Conservation (phyloP, 805 yeast genomes). For the Dipodascopsis tothii region DNA sequence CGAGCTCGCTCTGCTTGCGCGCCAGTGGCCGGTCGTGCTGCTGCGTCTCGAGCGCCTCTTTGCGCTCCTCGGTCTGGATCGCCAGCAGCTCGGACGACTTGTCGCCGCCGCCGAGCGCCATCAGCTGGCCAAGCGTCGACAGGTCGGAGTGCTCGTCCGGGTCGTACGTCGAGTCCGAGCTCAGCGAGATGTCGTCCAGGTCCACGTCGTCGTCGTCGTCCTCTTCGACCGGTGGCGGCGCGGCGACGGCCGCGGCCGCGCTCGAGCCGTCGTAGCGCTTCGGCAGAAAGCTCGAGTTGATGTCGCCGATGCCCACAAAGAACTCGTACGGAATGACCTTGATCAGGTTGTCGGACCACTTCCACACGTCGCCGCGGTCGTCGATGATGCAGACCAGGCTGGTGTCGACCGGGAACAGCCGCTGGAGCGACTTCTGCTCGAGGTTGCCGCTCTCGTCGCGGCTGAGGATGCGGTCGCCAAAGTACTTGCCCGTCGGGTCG, state of each 20-base stretch:
- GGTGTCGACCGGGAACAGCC: conserved; percentile 91
- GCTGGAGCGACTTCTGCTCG: conserved; percentile 77
- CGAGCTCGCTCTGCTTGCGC: conserved; percentile 66
- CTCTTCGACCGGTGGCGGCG: conserved; percentile 5
- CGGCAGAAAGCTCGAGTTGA: conserved; percentile 86
- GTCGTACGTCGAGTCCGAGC: background rate
- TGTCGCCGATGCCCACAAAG: conserved; percentile 95
- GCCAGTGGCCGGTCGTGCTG: conserved; percentile 80
- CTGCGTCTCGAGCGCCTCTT: conserved; percentile 68
- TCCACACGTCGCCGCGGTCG: conserved; percentile 98
- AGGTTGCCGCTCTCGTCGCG: conserved; percentile 92
- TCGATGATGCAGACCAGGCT: conserved; percentile 94
- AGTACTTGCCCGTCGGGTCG: conserved; percentile 79
- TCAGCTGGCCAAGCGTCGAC: conserved; percentile 18
- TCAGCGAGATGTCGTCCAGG: background rate
- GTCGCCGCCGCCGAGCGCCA: conserved; percentile 35
- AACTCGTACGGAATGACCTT: conserved; percentile 94
- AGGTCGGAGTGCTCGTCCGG: background rate
- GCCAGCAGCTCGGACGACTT: conserved; percentile 43
- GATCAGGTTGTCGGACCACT: conserved; percentile 85
- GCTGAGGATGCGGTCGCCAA: conserved; percentile 85
- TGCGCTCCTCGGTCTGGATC: conserved; percentile 55
- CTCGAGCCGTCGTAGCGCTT: conserved; percentile 39
- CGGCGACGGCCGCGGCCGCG: conserved; percentile 5
- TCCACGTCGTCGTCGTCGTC: conserved; percentile 27